Conservation (phyloP, 768 basidiomycete species). For the Tubosaeta brunneosetosa region DNA sequence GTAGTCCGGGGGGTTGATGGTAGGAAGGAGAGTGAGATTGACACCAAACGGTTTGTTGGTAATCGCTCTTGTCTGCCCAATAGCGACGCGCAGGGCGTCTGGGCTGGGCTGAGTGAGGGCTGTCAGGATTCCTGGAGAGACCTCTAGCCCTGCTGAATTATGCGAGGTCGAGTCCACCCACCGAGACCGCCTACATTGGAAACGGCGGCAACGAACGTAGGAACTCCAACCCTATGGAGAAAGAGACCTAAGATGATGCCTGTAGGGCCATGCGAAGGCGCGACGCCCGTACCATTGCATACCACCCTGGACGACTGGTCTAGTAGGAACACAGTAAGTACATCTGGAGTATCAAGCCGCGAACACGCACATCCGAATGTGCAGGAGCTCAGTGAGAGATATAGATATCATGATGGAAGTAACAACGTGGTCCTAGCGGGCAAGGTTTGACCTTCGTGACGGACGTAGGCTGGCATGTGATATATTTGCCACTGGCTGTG, state of each 20-base stretch:
- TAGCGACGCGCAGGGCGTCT: conserved; percentile 72
- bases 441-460: neutral
- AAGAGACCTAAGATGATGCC: neutral
- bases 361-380: conserved; percentile 57
- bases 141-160: neutral
- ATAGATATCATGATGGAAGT: conserved; percentile 40
- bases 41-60: conserved; percentile 80
- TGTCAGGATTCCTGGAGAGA: conserved; percentile 63
- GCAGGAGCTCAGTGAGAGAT: conserved; percentile 57
- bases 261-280: neutral
- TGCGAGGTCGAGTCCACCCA: conserved; percentile 22
- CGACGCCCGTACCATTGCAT: conserved; percentile 71
- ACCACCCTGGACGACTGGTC: conserved; percentile 81
- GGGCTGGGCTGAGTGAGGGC: conserved; percentile 87
- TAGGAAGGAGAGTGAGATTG: conserved; percentile 82
- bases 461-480: neutral
- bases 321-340: conserved; percentile 21
- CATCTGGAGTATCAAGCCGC: neutral
- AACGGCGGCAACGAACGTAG: conserved; percentile 69
- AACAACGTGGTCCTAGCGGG: neutral
- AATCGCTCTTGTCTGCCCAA: conserved; percentile 66
- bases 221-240: conserved; percentile 69
- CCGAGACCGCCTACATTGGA: conserved; percentile 82
- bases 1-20: conserved; percentile 89
- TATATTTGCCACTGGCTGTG: neutral